Base-by-base conservation (phyloP, 305 asterid genomes). In the Caryopteris hybrid region DNA sequence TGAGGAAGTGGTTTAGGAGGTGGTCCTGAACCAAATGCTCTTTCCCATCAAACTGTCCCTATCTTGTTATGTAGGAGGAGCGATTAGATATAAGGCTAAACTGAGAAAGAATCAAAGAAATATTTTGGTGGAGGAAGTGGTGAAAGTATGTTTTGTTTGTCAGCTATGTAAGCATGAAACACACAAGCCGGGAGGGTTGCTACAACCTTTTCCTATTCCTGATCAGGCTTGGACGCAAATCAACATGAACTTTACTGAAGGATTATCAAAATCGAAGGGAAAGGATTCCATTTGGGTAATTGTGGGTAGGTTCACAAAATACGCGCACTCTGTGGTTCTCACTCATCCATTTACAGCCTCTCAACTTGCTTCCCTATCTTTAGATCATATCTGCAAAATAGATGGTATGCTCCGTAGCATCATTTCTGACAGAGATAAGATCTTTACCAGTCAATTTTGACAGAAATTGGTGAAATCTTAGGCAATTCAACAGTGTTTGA, bases 351-450 rank as follows among this genome's bases (percentile, higher is more conserved):
- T 0, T 25, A 23, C 59, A 11, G 42, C 61, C 29, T 5, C 8
- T 1, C 0, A 0, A 0, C 12, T 29, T 0, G 41, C 42, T 2
- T 7, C n/a, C 0, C 0, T n/a, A 0, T 55, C 29, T 14, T 2
- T 55, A 12, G 42, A 55, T n/a, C 1, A 1, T 2, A 2, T 29
- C 6, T 55, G 29, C 4, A 55, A 55, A 8, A 0, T 55, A 6
- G 42, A 55, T 55, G 61, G 42, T 1, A 1, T 17, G 0, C 61
- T 42, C 1, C 6, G 4, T 0, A 21, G 61, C 17, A 29, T 55
- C 5, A 13, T 55, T 2, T 5, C 61, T 6, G 42, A 55, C 1
- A 29, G 42, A 1, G 61, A 55, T 0, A 29, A 4, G 12, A 18
- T 55, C 2, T 55, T 55, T 0, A 55, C 42, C 0, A 55, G 61